phyloP scores from a whole-genome alignment of 1,284 basidiomycete species.

The Melampsora abietis-canadensis region DNA sequence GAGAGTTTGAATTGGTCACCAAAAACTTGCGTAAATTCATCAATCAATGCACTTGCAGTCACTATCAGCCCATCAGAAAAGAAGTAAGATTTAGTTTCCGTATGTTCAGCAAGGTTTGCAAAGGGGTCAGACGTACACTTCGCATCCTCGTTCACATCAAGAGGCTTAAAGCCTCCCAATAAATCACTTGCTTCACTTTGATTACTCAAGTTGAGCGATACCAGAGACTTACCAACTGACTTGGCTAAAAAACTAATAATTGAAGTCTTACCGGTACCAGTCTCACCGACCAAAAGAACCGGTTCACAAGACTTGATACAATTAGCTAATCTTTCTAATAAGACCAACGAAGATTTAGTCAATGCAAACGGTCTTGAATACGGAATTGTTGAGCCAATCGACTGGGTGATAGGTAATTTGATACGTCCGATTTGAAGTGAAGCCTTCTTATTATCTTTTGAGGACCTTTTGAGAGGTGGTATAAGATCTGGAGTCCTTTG shows the following conservation, averaged over 20 bases:
- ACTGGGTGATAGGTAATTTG: constrained; percentile 45
- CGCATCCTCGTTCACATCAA: constrained; percentile 61
- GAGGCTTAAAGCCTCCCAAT: constrained; percentile 90
- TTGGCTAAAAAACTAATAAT: constrained; percentile 81
- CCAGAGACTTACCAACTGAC: constrained; percentile 70
- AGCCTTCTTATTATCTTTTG: constrained; percentile 58
- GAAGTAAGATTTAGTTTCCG: background rate
- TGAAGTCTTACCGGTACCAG: constrained; percentile 97
- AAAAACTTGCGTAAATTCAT: constrained; percentile 78
- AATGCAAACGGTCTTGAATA: constrained; percentile 72
- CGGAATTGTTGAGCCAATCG: constrained; percentile 41
- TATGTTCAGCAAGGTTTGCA: background rate
- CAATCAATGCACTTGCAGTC: constrained; percentile 71
- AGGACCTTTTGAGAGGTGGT: constrained; percentile 62
- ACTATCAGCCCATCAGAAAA: constrained; percentile 57
- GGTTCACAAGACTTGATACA: constrained; percentile 75
- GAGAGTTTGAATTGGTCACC: constrained; percentile 80
- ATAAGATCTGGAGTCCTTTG: constrained; percentile 66
- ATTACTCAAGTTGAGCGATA: constrained; percentile 90
- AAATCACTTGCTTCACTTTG: constrained; percentile 95
- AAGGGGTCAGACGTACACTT: constrained; percentile 45
- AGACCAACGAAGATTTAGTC: constrained; percentile 75
- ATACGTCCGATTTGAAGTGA: constrained; percentile 49
- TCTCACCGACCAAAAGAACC: constrained; percentile 90
- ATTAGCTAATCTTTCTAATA: constrained; percentile 78